These are phyloP conservation scores for Leccinum subtestaceum DNA, from an alignment of 768 basidiomycete genomes.

Conservation along the genomic window DNA sequence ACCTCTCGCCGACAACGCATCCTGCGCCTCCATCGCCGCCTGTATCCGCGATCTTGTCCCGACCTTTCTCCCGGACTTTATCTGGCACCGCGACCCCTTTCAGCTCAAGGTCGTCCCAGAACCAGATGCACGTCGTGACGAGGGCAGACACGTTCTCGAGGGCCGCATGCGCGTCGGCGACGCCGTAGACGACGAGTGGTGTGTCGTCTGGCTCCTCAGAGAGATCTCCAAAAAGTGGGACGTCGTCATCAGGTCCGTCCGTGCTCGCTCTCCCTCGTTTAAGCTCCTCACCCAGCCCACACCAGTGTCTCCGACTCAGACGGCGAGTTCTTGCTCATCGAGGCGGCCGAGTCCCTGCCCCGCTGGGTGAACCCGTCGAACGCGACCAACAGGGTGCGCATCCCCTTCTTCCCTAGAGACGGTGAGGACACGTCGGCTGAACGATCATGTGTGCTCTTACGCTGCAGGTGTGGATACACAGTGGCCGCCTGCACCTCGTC, in stretches of 20 bases:
- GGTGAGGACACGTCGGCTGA: conserved; percentile 34
- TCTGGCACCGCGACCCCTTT: conserved; percentile 86
- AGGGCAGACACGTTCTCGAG: conserved; percentile 59
- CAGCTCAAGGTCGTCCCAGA: conserved; percentile 65
- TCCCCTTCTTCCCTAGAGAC: conserved; percentile 19
- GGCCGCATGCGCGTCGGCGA: conserved; percentile 92
- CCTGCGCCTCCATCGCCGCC: conserved; percentile 63
- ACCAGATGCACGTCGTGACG: conserved; percentile 32
- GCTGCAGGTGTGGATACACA: conserved; percentile 87
- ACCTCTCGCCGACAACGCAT: conserved; percentile 52
- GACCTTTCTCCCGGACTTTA: conserved; percentile 52
- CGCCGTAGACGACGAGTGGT: conserved; percentile 98
- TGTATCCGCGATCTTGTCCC: conserved; percentile 61
- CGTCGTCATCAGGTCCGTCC: conserved; percentile 67
- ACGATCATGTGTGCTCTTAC: conserved; percentile 31
- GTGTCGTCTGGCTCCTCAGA: conserved; percentile 82
- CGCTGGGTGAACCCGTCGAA: conserved; percentile 90
- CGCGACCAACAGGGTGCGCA: conserved; percentile 86
- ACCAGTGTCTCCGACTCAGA: conserved; percentile 74
- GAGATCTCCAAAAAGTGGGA: conserved; percentile 80
- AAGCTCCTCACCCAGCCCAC: neutral
- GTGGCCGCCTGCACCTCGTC: conserved; percentile 80
- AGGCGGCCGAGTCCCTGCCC: conserved; percentile 88
- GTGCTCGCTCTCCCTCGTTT: neutral
- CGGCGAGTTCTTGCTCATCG: conserved; percentile 94